Conservation (phyloP, 2,329 filamentous ascomycete species). For the Fusarium sp. region DNA sequence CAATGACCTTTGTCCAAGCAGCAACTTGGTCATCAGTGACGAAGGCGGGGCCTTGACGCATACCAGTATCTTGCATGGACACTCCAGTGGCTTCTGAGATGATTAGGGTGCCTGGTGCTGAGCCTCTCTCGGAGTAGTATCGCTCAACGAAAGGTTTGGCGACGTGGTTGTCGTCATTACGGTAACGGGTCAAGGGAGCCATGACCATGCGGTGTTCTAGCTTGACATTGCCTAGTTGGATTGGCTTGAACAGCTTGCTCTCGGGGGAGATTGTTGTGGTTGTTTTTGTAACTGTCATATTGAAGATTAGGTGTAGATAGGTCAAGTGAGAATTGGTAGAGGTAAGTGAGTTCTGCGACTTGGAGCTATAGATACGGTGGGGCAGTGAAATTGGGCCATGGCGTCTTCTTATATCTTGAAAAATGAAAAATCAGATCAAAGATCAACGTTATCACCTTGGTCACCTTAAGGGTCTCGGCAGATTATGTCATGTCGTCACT, state of each 20-base stretch:
- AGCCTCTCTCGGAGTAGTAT: slow-evolving; percentile 48
- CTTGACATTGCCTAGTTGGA: slow-evolving; percentile 34
- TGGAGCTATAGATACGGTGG: background rate
- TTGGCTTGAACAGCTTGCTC: slow-evolving; percentile 41
- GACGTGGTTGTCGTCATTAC: slow-evolving; percentile 55
- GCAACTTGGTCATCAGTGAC: slow-evolving; percentile 40
- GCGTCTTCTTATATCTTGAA: background rate
- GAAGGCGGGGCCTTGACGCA: slow-evolving; percentile 20
- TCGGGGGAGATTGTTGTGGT: slow-evolving; percentile 1
- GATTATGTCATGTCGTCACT: slow-evolving; percentile 8
- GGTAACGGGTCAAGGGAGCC: slow-evolving; percentile 58
- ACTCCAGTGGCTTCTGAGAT: slow-evolving; percentile 48
- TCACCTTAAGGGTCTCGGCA: background rate
- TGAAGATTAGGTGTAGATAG: background rate
- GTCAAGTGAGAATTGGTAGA: background rate
- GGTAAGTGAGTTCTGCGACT: background rate
- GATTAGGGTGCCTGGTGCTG: slow-evolving; percentile 57
- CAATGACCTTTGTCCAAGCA: slow-evolving; percentile 45
- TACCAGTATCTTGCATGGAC: slow-evolving; percentile 30
- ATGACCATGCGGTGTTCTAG: slow-evolving; percentile 42
- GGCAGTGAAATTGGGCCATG: background rate
- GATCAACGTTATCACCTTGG: slow-evolving; percentile 1
- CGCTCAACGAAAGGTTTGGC: slow-evolving; percentile 43
- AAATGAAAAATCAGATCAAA: background rate
- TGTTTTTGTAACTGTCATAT: slow-evolving; percentile 23